A percentile compares a stretch with the other conserved stretches of the same genome.
These are phyloP conservation scores for Podila minutissima DNA, from an alignment of 192 early-diverging fungal genomes.

Conservation along the genomic window DNA sequence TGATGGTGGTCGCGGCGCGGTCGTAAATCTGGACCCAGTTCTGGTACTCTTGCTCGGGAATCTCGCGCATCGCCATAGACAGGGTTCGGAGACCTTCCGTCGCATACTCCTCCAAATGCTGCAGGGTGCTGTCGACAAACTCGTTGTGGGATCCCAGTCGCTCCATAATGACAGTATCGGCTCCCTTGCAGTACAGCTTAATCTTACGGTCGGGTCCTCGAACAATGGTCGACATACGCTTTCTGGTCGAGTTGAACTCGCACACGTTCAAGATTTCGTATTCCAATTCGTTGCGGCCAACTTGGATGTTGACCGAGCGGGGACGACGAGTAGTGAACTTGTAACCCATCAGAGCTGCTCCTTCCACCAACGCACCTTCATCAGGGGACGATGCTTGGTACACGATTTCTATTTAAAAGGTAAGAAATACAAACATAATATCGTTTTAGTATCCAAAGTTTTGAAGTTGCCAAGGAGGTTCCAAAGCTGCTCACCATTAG, in stretches of 20 bases:
- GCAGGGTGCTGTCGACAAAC: constrained; percentile 74
- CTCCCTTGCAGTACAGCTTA: constrained; percentile 96
- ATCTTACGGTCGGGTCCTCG: constrained; percentile 87
- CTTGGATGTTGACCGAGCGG: constrained; percentile 62
- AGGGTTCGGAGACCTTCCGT: constrained; percentile 96
- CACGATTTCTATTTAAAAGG: constrained; percentile 63
- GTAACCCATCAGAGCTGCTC: constrained; percentile 71
- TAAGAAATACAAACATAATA: not conserved
- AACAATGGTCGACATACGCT: constrained; percentile 96
- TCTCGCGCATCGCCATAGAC: constrained; percentile 94
- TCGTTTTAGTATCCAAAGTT: not conserved
- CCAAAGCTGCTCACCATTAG: constrained; percentile 24
- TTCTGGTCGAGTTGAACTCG: constrained; percentile 98
- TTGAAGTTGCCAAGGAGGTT: no score
- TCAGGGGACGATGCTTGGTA: constrained; percentile 99
- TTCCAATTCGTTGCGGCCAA: constrained; percentile 65
- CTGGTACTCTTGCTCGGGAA: constrained; percentile 90
- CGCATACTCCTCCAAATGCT: constrained; percentile 93
- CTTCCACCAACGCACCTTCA: constrained; percentile 93
- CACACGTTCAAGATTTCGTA: constrained; percentile 95
- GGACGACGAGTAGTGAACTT: constrained; percentile 75
- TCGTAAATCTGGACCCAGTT: constrained; percentile 88
- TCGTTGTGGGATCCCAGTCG: constrained; percentile 80
- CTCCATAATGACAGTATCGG: constrained; percentile 97
- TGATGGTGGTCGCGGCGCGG: constrained; percentile 89